Conservation (phyloP, 2,329 filamentous ascomycete genomes). For the Lasiodiplodia sp. region DNA sequence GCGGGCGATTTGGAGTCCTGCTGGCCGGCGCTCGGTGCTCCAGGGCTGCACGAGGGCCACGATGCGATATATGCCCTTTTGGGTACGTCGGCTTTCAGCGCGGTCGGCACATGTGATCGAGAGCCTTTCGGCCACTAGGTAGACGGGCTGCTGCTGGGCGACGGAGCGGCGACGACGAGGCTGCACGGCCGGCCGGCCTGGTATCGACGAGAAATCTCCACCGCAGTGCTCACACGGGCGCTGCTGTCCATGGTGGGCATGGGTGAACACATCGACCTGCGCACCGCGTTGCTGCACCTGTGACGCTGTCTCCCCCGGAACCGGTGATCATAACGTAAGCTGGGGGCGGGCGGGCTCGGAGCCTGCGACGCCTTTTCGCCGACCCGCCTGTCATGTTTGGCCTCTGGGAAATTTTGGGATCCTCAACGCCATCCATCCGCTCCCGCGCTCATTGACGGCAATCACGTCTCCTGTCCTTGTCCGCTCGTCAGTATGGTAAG, state of each 20-base stretch:
- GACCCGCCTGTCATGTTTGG: slow-evolving; percentile 21
- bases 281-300: slow-evolving; percentile 2
- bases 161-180: not conserved
- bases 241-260: slow-evolving; percentile 15
- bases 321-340: slow-evolving; percentile 5
- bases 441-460: slow-evolving; percentile 11
- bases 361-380: slow-evolving; percentile 22
- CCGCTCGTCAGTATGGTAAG: slow-evolving; percentile 15
- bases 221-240: not conserved
- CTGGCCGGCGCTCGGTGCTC: slow-evolving; percentile 24
- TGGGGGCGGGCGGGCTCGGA: slow-evolving; percentile 5
- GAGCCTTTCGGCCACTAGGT: not conserved
- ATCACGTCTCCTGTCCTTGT: not conserved
- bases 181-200: slow-evolving; percentile 7
- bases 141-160: not conserved
- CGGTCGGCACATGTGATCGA: slow-evolving; percentile 28
- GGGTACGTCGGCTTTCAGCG: slow-evolving; percentile 16
- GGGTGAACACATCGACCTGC: not conserved
- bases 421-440: slow-evolving; percentile 21
- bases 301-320: slow-evolving; percentile 7
- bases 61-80: slow-evolving; percentile 22
- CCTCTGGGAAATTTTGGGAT: slow-evolving; percentile 30
- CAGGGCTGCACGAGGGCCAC: slow-evolving; percentile 20
- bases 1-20: slow-evolving; percentile 16
- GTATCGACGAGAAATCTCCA: not conserved